Base-by-base conservation (phyloP, 352 stramenopile genomes). In the Globisporangium takayamanum region DNA sequence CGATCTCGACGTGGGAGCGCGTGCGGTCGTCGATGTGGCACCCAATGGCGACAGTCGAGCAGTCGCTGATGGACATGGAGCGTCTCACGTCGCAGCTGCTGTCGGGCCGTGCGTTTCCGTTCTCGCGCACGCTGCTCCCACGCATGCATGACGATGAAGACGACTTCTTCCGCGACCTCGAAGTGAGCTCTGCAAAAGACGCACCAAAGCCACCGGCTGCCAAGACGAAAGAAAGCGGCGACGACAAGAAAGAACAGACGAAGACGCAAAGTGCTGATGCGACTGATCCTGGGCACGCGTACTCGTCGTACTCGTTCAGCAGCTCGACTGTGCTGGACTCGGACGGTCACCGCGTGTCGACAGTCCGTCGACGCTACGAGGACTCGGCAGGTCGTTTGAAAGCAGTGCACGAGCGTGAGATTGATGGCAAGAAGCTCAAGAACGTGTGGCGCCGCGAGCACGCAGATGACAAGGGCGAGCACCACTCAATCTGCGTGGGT, bases 151-250 rank as follows among this genome's bases (percentile, higher is more conserved):
- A 57, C 12, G 57, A 63, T 15, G 68, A 80, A 55, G 84, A 92
- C 33, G 84, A 92, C 20, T 94, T 94, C 64, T 94, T 94, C 67
- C 76, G 74, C 60, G 84, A 92, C 57, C 62, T 94, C 30, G 78
- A 81, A 1, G 66, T 78, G 36, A 57, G 47, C 16, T 57, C 70
- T 22, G 61, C 62, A 8, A 53, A 70, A 33, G 52, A 81, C 48
- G 41, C 68, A n/a, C 62, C 60, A 14, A 64, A 86, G 58, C 25
- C 47, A 33, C 22, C 48, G 12, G 7, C 16, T 33, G 2, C 15
- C 25, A 25, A 33, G 18, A 11, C 26, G 16, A 53, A 44, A 44
- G 39, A 18, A 15, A 5, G 36, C 2, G 14, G 22, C 26, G 16
- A 53, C 15, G 49, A 5, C 26, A 53, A 53, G 18, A 1, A 42